Conservation (phyloP, 23 red algal species). For the Cyanidiococcus yangmingshanensis region DNA sequence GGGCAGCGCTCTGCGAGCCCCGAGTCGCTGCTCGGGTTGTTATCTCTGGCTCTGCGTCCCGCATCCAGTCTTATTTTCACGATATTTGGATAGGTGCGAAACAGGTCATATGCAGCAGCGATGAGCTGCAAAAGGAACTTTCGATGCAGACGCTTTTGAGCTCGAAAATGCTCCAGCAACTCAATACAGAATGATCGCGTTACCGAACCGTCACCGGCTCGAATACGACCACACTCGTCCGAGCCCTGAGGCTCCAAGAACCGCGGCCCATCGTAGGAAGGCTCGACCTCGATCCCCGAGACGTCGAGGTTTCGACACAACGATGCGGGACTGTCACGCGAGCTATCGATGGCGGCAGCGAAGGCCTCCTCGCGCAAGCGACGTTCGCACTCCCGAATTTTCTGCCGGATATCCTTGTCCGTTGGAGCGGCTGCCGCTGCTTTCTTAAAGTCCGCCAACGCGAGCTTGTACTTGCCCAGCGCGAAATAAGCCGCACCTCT, state of each 20-base stretch:
- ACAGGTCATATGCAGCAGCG: constrained; percentile 33
- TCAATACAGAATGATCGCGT: constrained; percentile 48
- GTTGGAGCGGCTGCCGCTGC: constrained; percentile 47
- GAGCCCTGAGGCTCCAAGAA: not conserved
- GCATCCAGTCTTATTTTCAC: not conserved
- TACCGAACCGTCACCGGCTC: constrained; percentile 22
- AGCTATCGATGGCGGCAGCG: constrained; percentile 71
- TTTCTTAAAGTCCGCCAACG: constrained; percentile 55
- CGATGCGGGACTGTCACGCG: constrained; percentile 32
- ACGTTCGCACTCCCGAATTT: constrained; percentile 82
- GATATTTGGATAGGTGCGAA: constrained; percentile 8
- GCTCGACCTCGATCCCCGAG: constrained; percentile 43
- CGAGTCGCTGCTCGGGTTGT: not conserved
- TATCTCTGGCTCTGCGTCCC: not conserved
- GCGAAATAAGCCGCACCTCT: constrained; percentile 67
- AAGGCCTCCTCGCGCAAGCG: constrained; percentile 63
- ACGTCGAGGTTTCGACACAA: constrained; percentile 53
- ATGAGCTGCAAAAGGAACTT: constrained; percentile 67
- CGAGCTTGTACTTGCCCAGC: constrained; percentile 67
- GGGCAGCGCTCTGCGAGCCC: not conserved
- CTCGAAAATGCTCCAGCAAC: constrained; percentile 46
- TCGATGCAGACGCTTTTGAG: constrained; percentile 48
- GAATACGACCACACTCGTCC: not conserved
- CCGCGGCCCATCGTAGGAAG: constrained; percentile 65
- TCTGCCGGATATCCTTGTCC: constrained; percentile 61